Evolutionary conservation across 805 yeast species (phyloP).

Genomic region (Candida rishiriensis): DNA sequence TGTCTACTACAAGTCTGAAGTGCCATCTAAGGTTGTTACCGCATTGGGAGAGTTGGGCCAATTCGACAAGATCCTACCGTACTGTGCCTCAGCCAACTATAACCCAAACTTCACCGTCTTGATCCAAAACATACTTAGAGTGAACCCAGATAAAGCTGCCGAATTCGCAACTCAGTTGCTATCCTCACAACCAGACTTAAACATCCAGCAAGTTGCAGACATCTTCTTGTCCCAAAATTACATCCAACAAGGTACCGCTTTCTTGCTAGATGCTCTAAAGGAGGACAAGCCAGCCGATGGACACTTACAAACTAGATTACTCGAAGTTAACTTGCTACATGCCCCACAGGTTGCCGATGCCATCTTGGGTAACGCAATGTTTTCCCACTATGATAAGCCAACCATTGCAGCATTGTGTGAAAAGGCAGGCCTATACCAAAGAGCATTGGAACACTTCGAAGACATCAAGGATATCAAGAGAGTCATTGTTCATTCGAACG

Average conservation of each 20-base stretch:
- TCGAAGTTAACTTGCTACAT: slow-evolving; percentile 87
- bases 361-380: slow-evolving; percentile 91
- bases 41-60: slow-evolving; percentile 93
- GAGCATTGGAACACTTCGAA: slow-evolving; percentile 94
- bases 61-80: slow-evolving; percentile 92
- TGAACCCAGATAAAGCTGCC: slow-evolving; percentile 96
- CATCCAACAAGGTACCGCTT: slow-evolving; percentile 97
- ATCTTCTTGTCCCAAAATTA: slow-evolving; percentile 91
- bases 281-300: slow-evolving; percentile 93
- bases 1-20: slow-evolving; percentile 78
- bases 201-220: slow-evolving; percentile 85
- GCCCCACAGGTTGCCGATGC: slow-evolving; percentile 99
- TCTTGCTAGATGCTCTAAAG: slow-evolving; percentile 90
- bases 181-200: slow-evolving; percentile 57
- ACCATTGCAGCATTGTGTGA: slow-evolving; percentile 90
- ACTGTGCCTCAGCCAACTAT: slow-evolving; percentile 83
- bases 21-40: slow-evolving; percentile 85
- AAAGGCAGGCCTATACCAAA: slow-evolving; percentile 91
- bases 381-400: slow-evolving; percentile 91
- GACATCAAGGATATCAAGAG: slow-evolving; percentile 94
- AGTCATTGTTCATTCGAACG: slow-evolving; percentile 82
- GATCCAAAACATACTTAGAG: slow-evolving; percentile 85
- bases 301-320: slow-evolving; percentile 87
- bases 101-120: slow-evolving; percentile 86
- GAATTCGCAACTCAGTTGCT: slow-evolving; percentile 91